These are phyloP conservation scores for Fusarium neocosmosporiellum DNA, from an alignment of 2,329 filamentous ascomycete species.

Conservation along the genomic window DNA sequence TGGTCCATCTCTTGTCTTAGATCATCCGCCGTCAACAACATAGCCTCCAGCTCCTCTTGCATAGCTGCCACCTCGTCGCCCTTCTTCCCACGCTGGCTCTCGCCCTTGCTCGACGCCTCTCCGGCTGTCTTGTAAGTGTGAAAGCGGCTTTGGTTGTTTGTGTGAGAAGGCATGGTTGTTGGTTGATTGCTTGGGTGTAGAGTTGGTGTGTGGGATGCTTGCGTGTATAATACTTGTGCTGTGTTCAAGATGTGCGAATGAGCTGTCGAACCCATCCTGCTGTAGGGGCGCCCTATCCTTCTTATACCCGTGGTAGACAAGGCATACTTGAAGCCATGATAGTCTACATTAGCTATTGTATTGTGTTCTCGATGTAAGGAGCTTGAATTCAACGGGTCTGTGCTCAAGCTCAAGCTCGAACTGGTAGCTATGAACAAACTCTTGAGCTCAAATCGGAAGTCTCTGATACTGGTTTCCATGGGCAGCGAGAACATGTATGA, in stretches of 20 bases:
- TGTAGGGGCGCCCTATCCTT: background rate
- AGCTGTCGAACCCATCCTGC: background rate
- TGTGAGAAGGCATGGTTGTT: background rate
- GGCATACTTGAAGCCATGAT: background rate
- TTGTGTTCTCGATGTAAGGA: no score
- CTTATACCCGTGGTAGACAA: background rate
- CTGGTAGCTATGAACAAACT: background rate
- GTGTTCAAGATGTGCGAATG: background rate
- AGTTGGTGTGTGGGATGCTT: background rate
- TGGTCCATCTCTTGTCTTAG: conserved; percentile 3
- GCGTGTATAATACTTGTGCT: background rate
- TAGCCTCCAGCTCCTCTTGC: conserved; percentile 4
- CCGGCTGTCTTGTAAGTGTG: background rate
- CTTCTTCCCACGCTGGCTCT: background rate
- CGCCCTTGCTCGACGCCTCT: background rate
- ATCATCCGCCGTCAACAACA: conserved; percentile 16
- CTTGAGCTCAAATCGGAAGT: background rate
- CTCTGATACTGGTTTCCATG: background rate
- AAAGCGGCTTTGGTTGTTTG: background rate
- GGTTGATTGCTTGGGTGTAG: background rate
- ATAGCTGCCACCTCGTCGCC: background rate
- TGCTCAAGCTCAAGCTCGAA: background rate
- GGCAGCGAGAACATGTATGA: background rate
- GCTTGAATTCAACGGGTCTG: no score
- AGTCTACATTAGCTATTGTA: background rate